Base-by-base conservation (phyloP, 2,329 filamentous ascomycete genomes). In the Proliferodiscus dingleyae region DNA sequence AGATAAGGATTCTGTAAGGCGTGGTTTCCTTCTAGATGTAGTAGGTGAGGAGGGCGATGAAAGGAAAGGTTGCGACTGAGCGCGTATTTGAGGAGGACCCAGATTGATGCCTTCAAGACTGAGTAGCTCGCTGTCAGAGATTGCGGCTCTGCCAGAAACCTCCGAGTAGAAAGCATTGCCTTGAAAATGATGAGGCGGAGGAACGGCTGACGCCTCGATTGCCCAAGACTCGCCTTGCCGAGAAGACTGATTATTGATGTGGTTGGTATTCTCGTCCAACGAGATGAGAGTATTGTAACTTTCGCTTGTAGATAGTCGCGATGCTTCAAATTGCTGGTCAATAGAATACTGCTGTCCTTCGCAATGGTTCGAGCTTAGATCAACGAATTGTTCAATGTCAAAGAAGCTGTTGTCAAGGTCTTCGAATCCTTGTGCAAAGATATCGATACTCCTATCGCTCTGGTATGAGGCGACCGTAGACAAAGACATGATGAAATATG, bases 341-440 rank as follows among this genome's bases (percentile, higher is more conserved):
- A 66, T 65, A 50, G 71, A 68, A 55, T 68, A 55, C 9, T 69
- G 50, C 13, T 37, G 7, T 19, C 38, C 29, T 16, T 41, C 48
- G 50, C 68, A 64, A 44, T 69, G 70, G 54, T 73, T 70, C 45
- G 73, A 68, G 49, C 80, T 77, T 64, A 75, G 72, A 54, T 79
- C 73, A 63, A 81, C 71, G 61, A 78, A 81, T 62, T 81, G 73
- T 58, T 80, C 77, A 69, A 84, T 82, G 64, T 80, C 77, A 69
- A 84, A 82, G 64, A 83, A 70, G 62, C 77, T 75, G 65, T 76
- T 75, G 64, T 73, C 73, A 49, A 77, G 70, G 61, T 80, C 77
- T 50, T 72, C 67, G 41, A 66, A 67, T 44, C 59, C 58, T 54
- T 69, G 65, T 49, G 66, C 65, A 55, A 74, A 70, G 68, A 73